Evolutionary conservation across 805 yeast genomes (phyloP), one percentile per base, ranked within the genome.

Genomic region (Crinitomyces ghanaensis): DNA sequence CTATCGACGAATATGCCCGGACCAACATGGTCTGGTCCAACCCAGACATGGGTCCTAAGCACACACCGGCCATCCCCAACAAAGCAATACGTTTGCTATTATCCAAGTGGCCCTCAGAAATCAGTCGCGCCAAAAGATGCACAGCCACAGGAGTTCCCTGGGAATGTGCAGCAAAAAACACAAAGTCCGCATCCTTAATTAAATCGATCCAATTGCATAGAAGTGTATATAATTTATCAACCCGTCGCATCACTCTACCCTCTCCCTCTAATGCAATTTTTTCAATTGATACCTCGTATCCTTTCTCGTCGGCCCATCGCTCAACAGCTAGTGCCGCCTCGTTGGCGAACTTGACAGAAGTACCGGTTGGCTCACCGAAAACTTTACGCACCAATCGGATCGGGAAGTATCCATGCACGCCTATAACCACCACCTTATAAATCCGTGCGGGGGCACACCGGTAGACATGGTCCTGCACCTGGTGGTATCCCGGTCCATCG

Each of bases 321-420:
- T 72, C 62, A 1, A 91, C 69, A 0, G 86, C 76, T 37, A 64
- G 65, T 42, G 85, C 97, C 0, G 95, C 96, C 48, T 85, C 96
- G 42, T 73, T 76, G 21, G 94, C 84, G 57, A 88, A 91, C 51
- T 79, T 78, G 29, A 78, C 66, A 0, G 97, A 88, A 0, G 98
- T 88, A 0, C 98, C 98, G 14, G 93, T 91, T 3, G 98, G 98
- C 41, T 86, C 85, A 2, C 98, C 98, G 33, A 88, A 75, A 11
- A 88, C 49, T 1, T 94, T 85, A 33, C 98, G 60, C 6, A 91
- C 63, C 66, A 84, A 75, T 41, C 70, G 72, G 2, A 84, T 80
- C 0, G 98, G 98, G 60, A 91, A 88, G 50, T 86, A 88, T 1
- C 98, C 98, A 59, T 88, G 98, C 2, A 88, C 86, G 0, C 98